These are phyloP conservation scores for Epichloe elymi DNA, from an alignment of 2,329 filamentous ascomycete genomes.

Conservation along the genomic window DNA sequence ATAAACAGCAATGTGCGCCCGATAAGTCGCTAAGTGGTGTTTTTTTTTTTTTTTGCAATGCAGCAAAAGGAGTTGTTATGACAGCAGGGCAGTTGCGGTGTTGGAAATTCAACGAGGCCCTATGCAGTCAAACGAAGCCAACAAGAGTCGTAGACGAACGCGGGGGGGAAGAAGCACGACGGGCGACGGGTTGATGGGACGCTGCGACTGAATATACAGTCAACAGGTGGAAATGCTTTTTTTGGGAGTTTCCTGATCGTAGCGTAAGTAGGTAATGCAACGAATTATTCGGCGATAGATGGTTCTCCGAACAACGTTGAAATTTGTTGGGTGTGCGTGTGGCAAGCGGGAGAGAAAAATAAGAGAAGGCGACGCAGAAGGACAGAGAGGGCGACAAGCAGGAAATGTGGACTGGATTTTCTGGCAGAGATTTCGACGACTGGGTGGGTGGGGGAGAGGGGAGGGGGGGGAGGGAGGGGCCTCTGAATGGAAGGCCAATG, in stretches of 20 bases:
- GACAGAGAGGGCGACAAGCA: constrained; percentile 8
- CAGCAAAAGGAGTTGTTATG: background rate
- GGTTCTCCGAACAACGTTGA: constrained; percentile 3
- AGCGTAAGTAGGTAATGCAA: background rate
- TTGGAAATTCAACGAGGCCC: background rate
- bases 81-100: background rate
- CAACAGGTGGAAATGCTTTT: constrained; percentile 2
- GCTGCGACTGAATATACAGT: constrained; percentile 10
- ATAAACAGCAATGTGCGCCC: constrained; percentile 58
- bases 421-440: constrained; percentile 7
- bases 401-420: constrained; percentile 8
- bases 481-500: background rate
- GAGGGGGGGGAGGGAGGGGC: too few relatives aligned
- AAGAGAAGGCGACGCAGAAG: constrained; percentile 4
- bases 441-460: background rate
- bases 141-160: background rate
- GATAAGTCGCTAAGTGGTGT: constrained; percentile 18
- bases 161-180: background rate
- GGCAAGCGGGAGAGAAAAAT: background rate
- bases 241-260: background rate
- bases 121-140: background rate
- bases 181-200: background rate
- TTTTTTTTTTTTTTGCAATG: constrained; percentile 5
- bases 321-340: constrained; percentile 3
- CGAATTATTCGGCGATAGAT: background rate